These are phyloP conservation scores for Plantago major DNA, from an alignment of 257 asterid genomes.

Conservation along the genomic window DNA sequence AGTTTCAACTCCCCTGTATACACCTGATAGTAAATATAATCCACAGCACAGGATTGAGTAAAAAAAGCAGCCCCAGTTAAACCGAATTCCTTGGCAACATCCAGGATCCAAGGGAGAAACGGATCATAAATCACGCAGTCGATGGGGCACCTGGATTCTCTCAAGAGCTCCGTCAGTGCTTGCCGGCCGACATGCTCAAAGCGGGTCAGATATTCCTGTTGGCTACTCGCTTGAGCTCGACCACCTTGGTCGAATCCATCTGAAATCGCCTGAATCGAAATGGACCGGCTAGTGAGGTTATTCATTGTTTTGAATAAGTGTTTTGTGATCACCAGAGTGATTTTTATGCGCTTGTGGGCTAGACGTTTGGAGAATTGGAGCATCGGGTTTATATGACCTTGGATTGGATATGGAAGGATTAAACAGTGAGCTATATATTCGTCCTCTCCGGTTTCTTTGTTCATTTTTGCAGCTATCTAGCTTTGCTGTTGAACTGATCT, in stretches of 20 bases:
- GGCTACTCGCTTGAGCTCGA: slow-evolving; percentile 3
- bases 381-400: slow-evolving; percentile 51
- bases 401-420: slow-evolving; percentile 33
- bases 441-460: not conserved
- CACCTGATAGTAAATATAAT: slow-evolving; percentile 26
- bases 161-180: slow-evolving; percentile 24
- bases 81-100: slow-evolving; percentile 31
- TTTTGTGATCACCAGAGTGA: slow-evolving; percentile 29
- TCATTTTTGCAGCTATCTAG: too few relatives aligned
- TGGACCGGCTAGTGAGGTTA: slow-evolving; percentile 9
- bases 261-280: slow-evolving; percentile 31
- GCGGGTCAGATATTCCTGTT: not conserved
- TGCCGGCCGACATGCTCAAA: slow-evolving; percentile 22
- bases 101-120: slow-evolving; percentile 37
- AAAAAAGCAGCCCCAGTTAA: slow-evolving; percentile 24
- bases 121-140: slow-evolving; percentile 40
- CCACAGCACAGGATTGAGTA: slow-evolving; percentile 34
- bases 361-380: slow-evolving; percentile 45
- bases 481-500: too few relatives aligned
- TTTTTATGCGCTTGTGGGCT: slow-evolving; percentile 15
- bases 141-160: slow-evolving; percentile 18
- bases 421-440: slow-evolving; percentile 22
- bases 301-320: slow-evolving; percentile 25
- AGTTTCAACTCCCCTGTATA: slow-evolving; percentile 22
- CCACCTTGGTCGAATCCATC: slow-evolving; percentile 40